Base-by-base conservation (phyloP, 2,329 filamentous ascomycete genomes). In the Didymella pomorum region DNA sequence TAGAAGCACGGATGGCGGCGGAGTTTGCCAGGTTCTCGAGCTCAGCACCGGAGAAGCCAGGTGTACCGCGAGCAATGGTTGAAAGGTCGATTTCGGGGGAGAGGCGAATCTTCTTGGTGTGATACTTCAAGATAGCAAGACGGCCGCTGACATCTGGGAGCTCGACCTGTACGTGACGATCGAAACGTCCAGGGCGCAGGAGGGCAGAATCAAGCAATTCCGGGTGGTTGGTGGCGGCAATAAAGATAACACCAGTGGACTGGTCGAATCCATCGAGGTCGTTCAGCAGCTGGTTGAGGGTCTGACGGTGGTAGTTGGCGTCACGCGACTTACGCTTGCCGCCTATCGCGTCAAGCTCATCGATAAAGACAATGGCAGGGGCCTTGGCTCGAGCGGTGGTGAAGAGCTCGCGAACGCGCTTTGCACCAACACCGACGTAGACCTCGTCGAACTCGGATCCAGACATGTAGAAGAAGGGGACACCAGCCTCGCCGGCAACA, bases 391-490 rank as follows among this genome's bases (percentile, higher is more conserved):
- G 91, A 64, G 94, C 94, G 55, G 90, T 87, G 44, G 83, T 80
- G 76, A 97, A 96, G n/a, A 97, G 85, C 62, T 97, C 95, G 58
- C 95, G 92, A 47, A 99, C 94, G 72, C 95, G 91, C 83, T 99
- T 97, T 44, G 93, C 93, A 73, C 93, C 93, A 52, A 99, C 95
- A 74, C 95, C 95, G 33, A 99, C 96, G 72, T 97, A 99, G 51
- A 99, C 90, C 79, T 99, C 95, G 72, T 99, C 95, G 74, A 99
- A 99, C 77, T 99, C 95, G 58, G 92, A 96, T 49, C 95, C 95
- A 72, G 95, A 99, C 94, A 99, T 98, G 84, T 97, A 99, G 84
- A 98, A 99, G 84, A 99, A 99, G 1, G 95, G 95, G 18, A 99
- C 95, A 55, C 94, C 95, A 52, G 95, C 93, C 81, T 99, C 95